These are phyloP conservation scores for Fusarium scirpi DNA, from an alignment of 2,329 filamentous ascomycete species.

Conservation along the genomic window DNA sequence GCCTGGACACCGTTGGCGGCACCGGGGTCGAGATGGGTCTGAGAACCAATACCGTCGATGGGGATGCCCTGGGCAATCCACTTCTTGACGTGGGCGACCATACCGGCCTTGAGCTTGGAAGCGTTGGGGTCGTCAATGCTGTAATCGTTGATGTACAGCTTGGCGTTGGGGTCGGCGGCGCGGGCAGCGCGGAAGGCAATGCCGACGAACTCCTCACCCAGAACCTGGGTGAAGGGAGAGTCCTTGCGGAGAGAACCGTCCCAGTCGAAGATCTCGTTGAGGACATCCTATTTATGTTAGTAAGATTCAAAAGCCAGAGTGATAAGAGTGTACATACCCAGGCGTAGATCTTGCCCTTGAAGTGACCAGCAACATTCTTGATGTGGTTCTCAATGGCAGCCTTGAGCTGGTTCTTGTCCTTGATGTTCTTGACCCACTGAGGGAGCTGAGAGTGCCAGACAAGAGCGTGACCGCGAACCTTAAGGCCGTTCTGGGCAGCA, in stretches of 20 bases:
- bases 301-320: too few relatives aligned
- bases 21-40: slow-evolving; percentile 62
- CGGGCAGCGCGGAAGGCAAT: slow-evolving; percentile 78
- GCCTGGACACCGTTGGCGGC: slow-evolving; percentile 54
- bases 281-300: slow-evolving; percentile 62
- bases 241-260: slow-evolving; percentile 66
- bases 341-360: slow-evolving; percentile 69
- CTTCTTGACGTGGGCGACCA: slow-evolving; percentile 70
- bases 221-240: slow-evolving; percentile 74
- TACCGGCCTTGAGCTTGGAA: slow-evolving; percentile 68
- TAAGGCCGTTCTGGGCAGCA: slow-evolving; percentile 64
- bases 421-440: slow-evolving; percentile 69
- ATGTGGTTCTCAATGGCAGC: slow-evolving; percentile 70
- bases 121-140: slow-evolving; percentile 72
- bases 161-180: slow-evolving; percentile 73
- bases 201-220: slow-evolving; percentile 76
- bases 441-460: slow-evolving; percentile 74
- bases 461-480: slow-evolving; percentile 73
- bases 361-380: slow-evolving; percentile 66
- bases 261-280: slow-evolving; percentile 75
- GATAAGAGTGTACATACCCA: background rate
- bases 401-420: slow-evolving; percentile 63
- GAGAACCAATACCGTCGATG: slow-evolving; percentile 67
- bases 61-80: slow-evolving; percentile 69
- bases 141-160: slow-evolving; percentile 82